Conservation (phyloP, 2,329 filamentous ascomycete genomes). For the Pseudogymnoascus sp. region DNA sequence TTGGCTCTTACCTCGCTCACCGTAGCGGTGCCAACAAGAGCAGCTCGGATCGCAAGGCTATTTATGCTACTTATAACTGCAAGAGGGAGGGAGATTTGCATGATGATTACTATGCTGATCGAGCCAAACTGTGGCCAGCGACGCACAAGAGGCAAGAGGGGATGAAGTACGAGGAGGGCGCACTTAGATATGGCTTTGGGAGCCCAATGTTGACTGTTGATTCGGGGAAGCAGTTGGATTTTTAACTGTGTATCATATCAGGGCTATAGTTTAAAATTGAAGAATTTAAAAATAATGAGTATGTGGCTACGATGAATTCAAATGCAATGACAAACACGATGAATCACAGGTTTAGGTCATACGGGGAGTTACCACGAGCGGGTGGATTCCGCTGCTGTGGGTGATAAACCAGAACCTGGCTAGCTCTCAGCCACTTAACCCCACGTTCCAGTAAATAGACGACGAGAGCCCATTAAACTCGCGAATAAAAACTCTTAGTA, state of each 20-base stretch:
- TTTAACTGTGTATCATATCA: background rate
- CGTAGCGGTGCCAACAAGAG: constrained; percentile 28
- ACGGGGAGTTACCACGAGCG: background rate
- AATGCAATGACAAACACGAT: background rate
- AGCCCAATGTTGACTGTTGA: constrained; percentile 34
- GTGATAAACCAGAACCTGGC: background rate
- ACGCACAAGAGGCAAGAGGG: constrained; percentile 33
- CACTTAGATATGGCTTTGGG: constrained; percentile 31
- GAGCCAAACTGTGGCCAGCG: constrained; percentile 34
- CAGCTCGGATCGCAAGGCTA: constrained; percentile 30
- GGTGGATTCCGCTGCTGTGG: background rate
- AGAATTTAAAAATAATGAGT: background rate
- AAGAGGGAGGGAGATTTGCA: constrained; percentile 35
- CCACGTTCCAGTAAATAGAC: background rate
- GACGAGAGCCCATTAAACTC: background rate
- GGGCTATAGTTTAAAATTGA: background rate
- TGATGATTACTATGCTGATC: constrained; percentile 35
- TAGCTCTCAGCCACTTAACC: background rate
- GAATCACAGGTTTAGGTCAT: background rate
- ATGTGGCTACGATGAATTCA: background rate
- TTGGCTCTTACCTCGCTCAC: constrained; percentile 31
- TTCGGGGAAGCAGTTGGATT: constrained; percentile 14
- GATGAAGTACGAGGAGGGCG: constrained; percentile 30
- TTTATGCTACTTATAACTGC: constrained; percentile 38
- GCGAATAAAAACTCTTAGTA: background rate